Conservation (phyloP, 2,329 filamentous ascomycete species). For the Aspergillus neoniger region DNA sequence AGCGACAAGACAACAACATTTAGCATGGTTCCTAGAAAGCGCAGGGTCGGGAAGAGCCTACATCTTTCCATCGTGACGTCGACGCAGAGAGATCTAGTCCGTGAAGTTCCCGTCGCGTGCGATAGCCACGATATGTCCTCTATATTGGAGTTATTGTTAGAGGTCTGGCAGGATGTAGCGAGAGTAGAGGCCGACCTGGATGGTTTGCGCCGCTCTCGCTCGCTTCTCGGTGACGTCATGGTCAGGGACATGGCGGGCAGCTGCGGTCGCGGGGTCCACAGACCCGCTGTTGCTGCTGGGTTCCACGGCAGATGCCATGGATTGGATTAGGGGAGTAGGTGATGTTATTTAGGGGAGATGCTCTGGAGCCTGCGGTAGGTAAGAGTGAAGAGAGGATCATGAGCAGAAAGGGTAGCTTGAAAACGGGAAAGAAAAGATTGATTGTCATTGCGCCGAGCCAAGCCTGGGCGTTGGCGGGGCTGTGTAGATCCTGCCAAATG, state of each 20-base stretch:
- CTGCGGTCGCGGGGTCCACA: background rate
- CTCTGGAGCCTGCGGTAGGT: background rate
- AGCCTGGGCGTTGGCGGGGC: background rate
- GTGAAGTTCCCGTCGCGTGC: conserved; percentile 7
- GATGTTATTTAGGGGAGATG: no score
- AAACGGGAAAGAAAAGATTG: background rate
- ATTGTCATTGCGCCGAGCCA: background rate
- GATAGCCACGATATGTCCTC: conserved; percentile 12
- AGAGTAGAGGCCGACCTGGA: background rate
- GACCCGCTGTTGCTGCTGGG: background rate
- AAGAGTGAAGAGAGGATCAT: no score
- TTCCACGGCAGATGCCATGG: background rate
- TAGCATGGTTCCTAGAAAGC: no score
- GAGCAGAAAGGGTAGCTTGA: background rate
- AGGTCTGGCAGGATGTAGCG: background rate
- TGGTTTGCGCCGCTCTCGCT: background rate
- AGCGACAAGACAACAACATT: no score
- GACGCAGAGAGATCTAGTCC: conserved; percentile 4
- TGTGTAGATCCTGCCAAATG: no score
- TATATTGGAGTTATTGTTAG: background rate
- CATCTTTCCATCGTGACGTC: conserved; percentile 64
- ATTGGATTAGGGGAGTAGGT: background rate
- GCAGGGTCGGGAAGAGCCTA: conserved; percentile 31
- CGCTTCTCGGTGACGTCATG: conserved; percentile 9
- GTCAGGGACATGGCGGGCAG: background rate